phyloP scores from a whole-genome alignment of 768 basidiomycete species.

The Boletus pseudopeckii region DNA sequence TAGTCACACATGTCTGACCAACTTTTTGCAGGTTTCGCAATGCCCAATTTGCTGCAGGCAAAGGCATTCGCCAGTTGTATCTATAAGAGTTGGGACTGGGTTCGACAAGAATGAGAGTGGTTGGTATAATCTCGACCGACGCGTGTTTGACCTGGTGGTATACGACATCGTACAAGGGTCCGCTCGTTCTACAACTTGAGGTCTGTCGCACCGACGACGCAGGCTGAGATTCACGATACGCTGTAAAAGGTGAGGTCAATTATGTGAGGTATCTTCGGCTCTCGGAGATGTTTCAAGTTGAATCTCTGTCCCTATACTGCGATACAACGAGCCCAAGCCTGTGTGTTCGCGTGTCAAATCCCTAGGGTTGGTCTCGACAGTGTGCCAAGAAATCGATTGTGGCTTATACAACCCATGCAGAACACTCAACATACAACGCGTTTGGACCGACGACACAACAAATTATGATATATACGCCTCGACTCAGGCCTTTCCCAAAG shows the following conservation, averaged over 20 bases:
- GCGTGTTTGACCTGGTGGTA: background rate
- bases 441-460: no score
- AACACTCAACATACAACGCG: background rate
- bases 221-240: background rate
- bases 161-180: background rate
- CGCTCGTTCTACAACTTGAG: background rate
- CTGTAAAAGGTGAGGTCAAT: background rate
- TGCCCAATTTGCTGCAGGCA: slow-evolving; percentile 35
- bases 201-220: background rate
- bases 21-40: background rate
- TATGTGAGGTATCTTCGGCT: background rate
- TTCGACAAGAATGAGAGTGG: background rate
- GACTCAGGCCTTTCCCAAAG: background rate
- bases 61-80: slow-evolving; percentile 79
- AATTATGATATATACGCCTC: background rate
- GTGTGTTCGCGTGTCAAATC: background rate
- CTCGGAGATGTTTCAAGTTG: background rate
- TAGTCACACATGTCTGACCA: slow-evolving; percentile 56
- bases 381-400: background rate
- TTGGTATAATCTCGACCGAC: background rate
- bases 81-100: slow-evolving; percentile 38
- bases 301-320: background rate
- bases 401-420: background rate
- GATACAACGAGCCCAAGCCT: background rate
- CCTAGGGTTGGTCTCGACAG: background rate